phyloP scores from a whole-genome alignment of 495 filamentous ascomycete species.

The Thermothielavioides terrestris region DNA sequence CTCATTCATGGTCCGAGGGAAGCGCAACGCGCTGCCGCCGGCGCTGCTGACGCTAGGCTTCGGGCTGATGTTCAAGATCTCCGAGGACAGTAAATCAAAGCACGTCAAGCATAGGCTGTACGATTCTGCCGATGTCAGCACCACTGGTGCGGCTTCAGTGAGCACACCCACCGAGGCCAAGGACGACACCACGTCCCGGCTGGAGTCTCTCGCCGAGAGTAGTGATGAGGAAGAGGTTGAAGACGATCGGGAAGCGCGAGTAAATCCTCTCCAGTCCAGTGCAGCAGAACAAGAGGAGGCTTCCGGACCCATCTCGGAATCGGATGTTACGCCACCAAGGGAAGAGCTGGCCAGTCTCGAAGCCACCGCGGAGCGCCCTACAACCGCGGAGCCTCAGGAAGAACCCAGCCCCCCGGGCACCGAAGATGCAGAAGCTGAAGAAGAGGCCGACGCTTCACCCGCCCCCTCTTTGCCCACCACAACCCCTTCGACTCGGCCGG shows the following conservation, averaged over 20 bases:
- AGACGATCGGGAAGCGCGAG: conserved; percentile 23
- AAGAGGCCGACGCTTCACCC: conserved; percentile 9
- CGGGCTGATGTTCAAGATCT: conserved; percentile 78
- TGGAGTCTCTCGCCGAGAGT: no score
- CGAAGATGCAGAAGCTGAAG: conserved; percentile 6
- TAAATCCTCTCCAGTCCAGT: conserved; percentile 40
- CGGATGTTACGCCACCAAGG: conserved; percentile 8
- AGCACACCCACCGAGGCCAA: not conserved
- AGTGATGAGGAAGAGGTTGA: conserved; percentile 31
- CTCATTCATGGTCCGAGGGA: conserved; percentile 66
- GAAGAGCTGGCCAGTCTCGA: conserved; percentile 28
- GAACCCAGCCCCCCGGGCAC: not conserved
- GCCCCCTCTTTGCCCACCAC: no score
- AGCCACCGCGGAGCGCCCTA: conserved; percentile 17
- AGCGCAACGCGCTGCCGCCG: conserved; percentile 85
- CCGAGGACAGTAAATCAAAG: conserved; percentile 73
- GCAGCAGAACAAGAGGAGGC: conserved; percentile 17
- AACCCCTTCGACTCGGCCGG: not conserved
- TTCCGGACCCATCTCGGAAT: not conserved
- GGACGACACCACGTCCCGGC: conserved; percentile 14
- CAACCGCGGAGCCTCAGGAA: not conserved
- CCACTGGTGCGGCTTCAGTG: conserved; percentile 4
- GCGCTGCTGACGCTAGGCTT: conserved; percentile 82
- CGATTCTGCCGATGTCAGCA: conserved; percentile 23
- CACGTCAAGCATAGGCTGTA: conserved; percentile 68